Evolutionary conservation across 306 rosid species (phyloP), one percentile per base, ranked within the genome.

Genomic region (Fragaria vesca): DNA sequence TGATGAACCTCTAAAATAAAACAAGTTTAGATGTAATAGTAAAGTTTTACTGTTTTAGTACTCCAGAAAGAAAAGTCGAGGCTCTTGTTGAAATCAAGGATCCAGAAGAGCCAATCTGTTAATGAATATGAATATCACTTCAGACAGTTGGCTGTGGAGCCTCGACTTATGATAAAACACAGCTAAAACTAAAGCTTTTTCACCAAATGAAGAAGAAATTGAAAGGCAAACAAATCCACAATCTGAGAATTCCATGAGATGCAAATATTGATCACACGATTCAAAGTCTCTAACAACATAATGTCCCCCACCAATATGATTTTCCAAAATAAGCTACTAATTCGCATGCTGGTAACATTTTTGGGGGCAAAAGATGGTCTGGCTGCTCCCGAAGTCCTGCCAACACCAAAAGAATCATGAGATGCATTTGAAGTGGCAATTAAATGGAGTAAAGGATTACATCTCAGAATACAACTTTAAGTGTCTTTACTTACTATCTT

Each of bases 401-500:
- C 66, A 75, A 38, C 12, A 74, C 71, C 83, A 12, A 47, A 75
- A 17, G 12, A 80, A n/a, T 18, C 7, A 11, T 18, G 21, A 36
- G 65, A 32, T 30, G 51, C 36, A 80, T n/a, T 34, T 1, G 2
- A 6, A n/a, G 32, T 4, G 51, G 51, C 18, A 67, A 12, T 43
- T 20, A 43, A 43, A 15, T n/a, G 5, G 2, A 17, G 40, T 66
- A 18, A 66, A 65, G 13, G 40, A 6, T 8, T 55, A 55, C 5
- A 10, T 55, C 62, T 10, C 74, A n/a, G 11, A 66, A 30, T 75
- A 20, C 9, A 5, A 43, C 0, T 28, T 28, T 34, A 36, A 24
- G 51, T 40, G 42, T 17, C 24, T 65, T 20, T 28, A 78, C 91
- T 82, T 78, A 86, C 96, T 87, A 91, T 91, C 91, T 89, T 79